phyloP scores from a whole-genome alignment of 129 eudicot genomes.

The Chrysanthemum lavandulifolium region DNA sequence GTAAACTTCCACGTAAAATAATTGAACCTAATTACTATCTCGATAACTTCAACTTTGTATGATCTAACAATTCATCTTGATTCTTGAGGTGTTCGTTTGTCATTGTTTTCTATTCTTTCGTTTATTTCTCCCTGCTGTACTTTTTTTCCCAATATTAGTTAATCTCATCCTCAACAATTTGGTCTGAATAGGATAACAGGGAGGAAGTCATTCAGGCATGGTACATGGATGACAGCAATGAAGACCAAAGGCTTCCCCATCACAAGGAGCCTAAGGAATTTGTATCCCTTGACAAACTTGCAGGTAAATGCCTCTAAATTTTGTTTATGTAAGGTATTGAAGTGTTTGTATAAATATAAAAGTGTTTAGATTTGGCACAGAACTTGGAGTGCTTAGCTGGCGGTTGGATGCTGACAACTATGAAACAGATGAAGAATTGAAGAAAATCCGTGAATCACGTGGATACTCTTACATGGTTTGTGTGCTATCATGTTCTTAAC shows the following conservation, averaged over 20 bases:
- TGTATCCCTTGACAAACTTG: constrained; percentile 79
- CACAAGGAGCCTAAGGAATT: constrained; percentile 85
- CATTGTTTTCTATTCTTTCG: no score
- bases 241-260: constrained; percentile 97
- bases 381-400: constrained; percentile 98
- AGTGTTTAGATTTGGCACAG: constrained; percentile 36
- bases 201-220: constrained; percentile 96
- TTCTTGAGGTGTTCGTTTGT: no score
- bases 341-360: constrained; percentile 10
- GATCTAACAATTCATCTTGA: no score
- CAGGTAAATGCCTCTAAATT: constrained; percentile 38
- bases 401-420: constrained; percentile 92
- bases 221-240: constrained; percentile 94
- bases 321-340: background rate
- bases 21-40: no score
- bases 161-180: background rate
- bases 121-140: no score
- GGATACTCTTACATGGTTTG: constrained; percentile 93
- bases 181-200: constrained; percentile 56
- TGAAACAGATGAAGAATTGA: constrained; percentile 90
- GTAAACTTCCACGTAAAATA: no score
- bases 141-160: no score
- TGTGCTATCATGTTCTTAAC: constrained; percentile 5
- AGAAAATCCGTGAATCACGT: constrained; percentile 84
- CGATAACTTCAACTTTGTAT: no score